Evolutionary conservation across 148 eudicot genomes (phyloP).

Genomic region (Chenopodium quinoa): DNA sequence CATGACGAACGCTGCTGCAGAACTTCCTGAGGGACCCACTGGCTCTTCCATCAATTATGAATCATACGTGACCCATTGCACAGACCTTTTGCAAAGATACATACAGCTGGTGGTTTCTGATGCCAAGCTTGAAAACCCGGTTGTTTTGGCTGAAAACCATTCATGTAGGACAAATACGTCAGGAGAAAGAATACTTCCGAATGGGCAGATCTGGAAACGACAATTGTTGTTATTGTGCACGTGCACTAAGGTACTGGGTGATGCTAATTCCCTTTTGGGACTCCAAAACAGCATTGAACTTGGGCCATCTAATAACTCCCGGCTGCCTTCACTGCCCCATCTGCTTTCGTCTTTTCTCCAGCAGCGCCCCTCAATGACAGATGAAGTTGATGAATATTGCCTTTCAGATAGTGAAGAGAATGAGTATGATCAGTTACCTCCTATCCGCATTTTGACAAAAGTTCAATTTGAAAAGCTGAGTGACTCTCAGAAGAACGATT

Average conservation of each 20-base stretch:
- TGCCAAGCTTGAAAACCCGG: conserved; percentile 80
- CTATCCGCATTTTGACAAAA: conserved; percentile 78
- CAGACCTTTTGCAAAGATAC: conserved; percentile 62
- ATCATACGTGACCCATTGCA: conserved; percentile 64
- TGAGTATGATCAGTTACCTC: conserved; percentile 87
- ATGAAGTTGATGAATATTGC: conserved; percentile 39
- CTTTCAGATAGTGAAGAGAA: conserved; percentile 54
- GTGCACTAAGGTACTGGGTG: conserved; percentile 83
- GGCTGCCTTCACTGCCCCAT: conserved; percentile 84
- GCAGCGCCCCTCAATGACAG: conserved; percentile 45
- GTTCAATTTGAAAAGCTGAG: conserved; percentile 69
- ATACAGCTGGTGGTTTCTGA: conserved; percentile 77
- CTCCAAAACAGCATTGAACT: conserved; percentile 67
- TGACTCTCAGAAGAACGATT: conserved; percentile 65
- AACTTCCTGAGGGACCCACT: conserved; percentile 75
- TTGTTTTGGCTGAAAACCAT: conserved; percentile 86
- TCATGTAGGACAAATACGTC: conserved; percentile 58
- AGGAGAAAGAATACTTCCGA: conserved; percentile 90
- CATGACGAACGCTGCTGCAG: conserved; percentile 80
- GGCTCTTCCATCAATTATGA: conserved; percentile 78
- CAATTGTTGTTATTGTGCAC: conserved; percentile 68
- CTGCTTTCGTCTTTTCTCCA: conserved; percentile 80
- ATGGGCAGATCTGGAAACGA: conserved; percentile 86
- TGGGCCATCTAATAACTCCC: conserved; percentile 50
- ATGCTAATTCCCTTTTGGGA: conserved; percentile 66